Evolutionary conservation across 352 stramenopile genomes (phyloP).

Genomic region (Globisporangium carolinianum): DNA sequence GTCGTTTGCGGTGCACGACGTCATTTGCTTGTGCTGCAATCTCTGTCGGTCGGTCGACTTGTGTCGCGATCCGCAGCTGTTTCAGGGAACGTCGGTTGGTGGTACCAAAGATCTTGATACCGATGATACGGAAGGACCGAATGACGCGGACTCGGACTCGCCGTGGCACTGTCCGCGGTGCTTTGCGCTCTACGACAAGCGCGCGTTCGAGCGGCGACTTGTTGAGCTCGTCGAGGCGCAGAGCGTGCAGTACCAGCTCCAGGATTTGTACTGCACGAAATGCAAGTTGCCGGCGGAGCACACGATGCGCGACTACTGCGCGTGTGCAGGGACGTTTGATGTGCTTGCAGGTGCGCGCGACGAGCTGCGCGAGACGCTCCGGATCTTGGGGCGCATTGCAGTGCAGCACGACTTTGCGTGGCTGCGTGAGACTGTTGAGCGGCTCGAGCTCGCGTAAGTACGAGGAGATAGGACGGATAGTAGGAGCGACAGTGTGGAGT

Average conservation of each 20-base stretch:
- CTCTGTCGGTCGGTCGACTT: slow-evolving; percentile 95
- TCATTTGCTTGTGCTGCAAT: slow-evolving; percentile 96
- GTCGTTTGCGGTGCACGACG: slow-evolving; percentile 93
- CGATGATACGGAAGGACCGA: too few relatives aligned
- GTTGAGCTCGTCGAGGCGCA: slow-evolving; percentile 86
- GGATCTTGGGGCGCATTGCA: slow-evolving; percentile 53
- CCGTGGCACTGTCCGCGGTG: slow-evolving; percentile 92
- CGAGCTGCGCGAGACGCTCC: slow-evolving; percentile 49
- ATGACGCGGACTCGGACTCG: slow-evolving; percentile 1
- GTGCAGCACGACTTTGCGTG: slow-evolving; percentile 64
- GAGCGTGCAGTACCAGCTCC: slow-evolving; percentile 90
- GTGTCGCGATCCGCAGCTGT: slow-evolving; percentile 89
- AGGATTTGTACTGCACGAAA: slow-evolving; percentile 84
- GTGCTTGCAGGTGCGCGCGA: slow-evolving; percentile 25
- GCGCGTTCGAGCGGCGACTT: slow-evolving; percentile 86
- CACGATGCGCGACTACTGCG: slow-evolving; percentile 75
- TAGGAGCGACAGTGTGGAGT: not conserved
- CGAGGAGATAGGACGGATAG: not conserved
- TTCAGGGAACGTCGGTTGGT: slow-evolving; percentile 56
- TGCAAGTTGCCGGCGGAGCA: slow-evolving; percentile 67
- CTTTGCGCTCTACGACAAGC: slow-evolving; percentile 86
- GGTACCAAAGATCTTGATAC: slow-evolving; percentile 3
- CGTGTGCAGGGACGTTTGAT: slow-evolving; percentile 66
- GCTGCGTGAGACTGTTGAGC: slow-evolving; percentile 63
- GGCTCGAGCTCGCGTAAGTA: slow-evolving; percentile 27